These are phyloP conservation scores for Citrus sinensis DNA, from an alignment of 345 rosid genomes.

Conservation along the genomic window DVS_A1.0 CM039161.1:21612501-21613000, in stretches of 20 bases:
- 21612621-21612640: slow-evolving; percentile 93
- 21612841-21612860: neutral
- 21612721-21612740: neutral
- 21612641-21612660: slow-evolving; percentile 59
- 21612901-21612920: neutral
- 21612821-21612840: neutral
- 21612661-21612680: slow-evolving; percentile 46
- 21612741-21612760: neutral
- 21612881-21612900: slow-evolving; percentile 6
- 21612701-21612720: neutral
- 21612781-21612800: neutral
- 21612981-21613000: neutral
- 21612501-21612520: slow-evolving; percentile 76
- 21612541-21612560: neutral
- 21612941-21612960: neutral
- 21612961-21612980: neutral
- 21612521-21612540: slow-evolving; percentile 27
- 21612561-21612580: slow-evolving; percentile 21
- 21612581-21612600: slow-evolving; percentile 73
- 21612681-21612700: neutral
- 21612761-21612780: neutral
- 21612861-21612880: slow-evolving; percentile 10
- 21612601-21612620: slow-evolving; percentile 87
- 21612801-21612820: neutral
- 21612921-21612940: neutral